phyloP scores from a whole-genome alignment of 1,139 yeast genomes.

The Geotrichum citri-aurantii region DNA sequence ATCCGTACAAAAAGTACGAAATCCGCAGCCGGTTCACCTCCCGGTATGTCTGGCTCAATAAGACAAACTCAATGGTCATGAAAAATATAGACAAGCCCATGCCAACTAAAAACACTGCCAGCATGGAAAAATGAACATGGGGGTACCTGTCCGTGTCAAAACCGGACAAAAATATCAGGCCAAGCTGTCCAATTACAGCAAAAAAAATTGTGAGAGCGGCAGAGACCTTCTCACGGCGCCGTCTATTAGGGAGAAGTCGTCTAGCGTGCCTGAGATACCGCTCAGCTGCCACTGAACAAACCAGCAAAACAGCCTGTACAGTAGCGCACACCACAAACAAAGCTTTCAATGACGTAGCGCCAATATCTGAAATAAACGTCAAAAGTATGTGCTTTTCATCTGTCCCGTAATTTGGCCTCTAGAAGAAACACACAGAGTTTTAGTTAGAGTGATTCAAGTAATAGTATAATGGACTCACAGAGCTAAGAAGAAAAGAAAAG shows the following conservation, averaged over 20 bases:
- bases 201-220: conserved; percentile 48
- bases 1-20: conserved; percentile 43
- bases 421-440: neutral
- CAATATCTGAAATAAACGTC: conserved; percentile 68
- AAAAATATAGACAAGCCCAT: conserved; percentile 59
- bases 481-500: neutral
- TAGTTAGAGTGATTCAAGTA: too few species aligned
- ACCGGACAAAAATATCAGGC: conserved; percentile 66
- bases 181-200: conserved; percentile 66
- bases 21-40: conserved; percentile 40
- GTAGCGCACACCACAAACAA: conserved; percentile 72
- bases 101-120: conserved; percentile 64
- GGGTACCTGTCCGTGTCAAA: conserved; percentile 61
- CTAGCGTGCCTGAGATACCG: conserved; percentile 47
- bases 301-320: conserved; percentile 71
- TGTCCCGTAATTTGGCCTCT: conserved; percentile 10
- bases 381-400: conserved; percentile 3
- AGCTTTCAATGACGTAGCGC: conserved; percentile 82
- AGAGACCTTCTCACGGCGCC: conserved; percentile 45
- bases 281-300: conserved; percentile 57
- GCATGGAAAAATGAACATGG: conserved; percentile 61
- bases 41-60: conserved; percentile 53
- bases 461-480: too few species aligned
- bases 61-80: conserved; percentile 52
- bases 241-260: conserved; percentile 50